Conservation (phyloP, 164 flowering plant genomes). For the Malania oleifera region DNA sequence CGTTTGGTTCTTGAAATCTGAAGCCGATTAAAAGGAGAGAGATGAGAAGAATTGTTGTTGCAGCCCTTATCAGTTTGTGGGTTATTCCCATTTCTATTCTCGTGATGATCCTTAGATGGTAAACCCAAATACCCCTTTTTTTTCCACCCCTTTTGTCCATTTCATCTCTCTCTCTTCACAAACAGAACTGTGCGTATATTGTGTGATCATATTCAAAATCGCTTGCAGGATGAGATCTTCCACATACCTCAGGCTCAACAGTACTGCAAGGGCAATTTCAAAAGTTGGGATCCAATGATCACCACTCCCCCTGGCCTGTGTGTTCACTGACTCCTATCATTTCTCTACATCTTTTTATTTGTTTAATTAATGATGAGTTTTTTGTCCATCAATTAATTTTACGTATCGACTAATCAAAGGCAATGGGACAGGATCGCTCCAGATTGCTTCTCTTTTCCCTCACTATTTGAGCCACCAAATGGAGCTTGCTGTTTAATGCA, state of each 20-base stretch:
- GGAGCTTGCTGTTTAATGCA: too few relatives aligned
- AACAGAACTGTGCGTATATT: not conserved
- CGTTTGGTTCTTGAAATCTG: too few relatives aligned
- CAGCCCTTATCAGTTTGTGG: conserved; percentile 55
- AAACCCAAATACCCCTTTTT: not conserved
- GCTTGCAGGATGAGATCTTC: conserved; percentile 79
- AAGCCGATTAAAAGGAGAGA: too few relatives aligned
- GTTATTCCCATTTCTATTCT: conserved; percentile 65
- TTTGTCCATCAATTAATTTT: too few relatives aligned
- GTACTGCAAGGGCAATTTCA: conserved; percentile 79
- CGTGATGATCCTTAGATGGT: conserved; percentile 90
- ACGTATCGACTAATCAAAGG: too few relatives aligned
- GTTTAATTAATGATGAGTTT: not conserved
- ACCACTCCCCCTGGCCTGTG: conserved; percentile 98
- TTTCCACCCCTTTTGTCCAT: not conserved
- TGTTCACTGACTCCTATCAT: conserved; percentile 11
- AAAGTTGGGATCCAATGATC: conserved; percentile 96
- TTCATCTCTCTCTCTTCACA: too few relatives aligned
- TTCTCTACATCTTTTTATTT: not conserved
- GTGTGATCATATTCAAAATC: not conserved
- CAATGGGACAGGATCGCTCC: too few relatives aligned
- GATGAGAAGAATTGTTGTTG: conserved; percentile 69
- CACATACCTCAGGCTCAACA: conserved; percentile 91
- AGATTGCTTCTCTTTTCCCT: too few relatives aligned
- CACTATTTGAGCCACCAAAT: too few relatives aligned